These are phyloP conservation scores for Cryptosporidium baileyi DNA, from an alignment of 169 alveolate species.

Conservation along the genomic window DNA sequence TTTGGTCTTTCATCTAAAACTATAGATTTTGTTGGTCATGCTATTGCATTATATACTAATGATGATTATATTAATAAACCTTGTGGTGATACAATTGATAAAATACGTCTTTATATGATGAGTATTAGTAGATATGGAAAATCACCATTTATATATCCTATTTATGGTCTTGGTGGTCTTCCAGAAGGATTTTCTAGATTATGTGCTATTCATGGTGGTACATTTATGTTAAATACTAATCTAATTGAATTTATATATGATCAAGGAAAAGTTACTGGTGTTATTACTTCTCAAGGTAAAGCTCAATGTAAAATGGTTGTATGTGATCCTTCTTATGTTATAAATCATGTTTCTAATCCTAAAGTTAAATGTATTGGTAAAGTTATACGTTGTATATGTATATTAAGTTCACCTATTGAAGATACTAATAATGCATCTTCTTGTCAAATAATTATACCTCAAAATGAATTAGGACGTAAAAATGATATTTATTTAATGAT, in stretches of 20 bases:
- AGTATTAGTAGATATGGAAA: constrained; percentile 94
- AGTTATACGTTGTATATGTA: constrained; percentile 91
- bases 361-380: constrained; percentile 82
- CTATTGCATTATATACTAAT: constrained; percentile 94
- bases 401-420: constrained; percentile 94
- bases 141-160: constrained; percentile 97
- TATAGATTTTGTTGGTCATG: constrained; percentile 97
- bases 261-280: constrained; percentile 91
- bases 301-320: constrained; percentile 92
- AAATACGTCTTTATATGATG: constrained; percentile 92
- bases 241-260: constrained; percentile 88
- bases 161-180: constrained; percentile 97
- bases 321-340: constrained; percentile 93
- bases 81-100: constrained; percentile 88
- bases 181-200: constrained; percentile 96
- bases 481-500: constrained; percentile 92
- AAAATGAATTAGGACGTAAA: constrained; percentile 90
- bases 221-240: constrained; percentile 94
- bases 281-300: constrained; percentile 88
- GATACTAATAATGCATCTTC: constrained; percentile 92
- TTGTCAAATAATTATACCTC: constrained; percentile 94
- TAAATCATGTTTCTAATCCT: constrained; percentile 42
- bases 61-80: constrained; percentile 91
- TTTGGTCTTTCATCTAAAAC: constrained; percentile 94
- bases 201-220: constrained; percentile 97